These are phyloP conservation scores for Ogataea populi-albae DNA, from an alignment of 805 yeast species.

Conservation along the genomic window DNA sequence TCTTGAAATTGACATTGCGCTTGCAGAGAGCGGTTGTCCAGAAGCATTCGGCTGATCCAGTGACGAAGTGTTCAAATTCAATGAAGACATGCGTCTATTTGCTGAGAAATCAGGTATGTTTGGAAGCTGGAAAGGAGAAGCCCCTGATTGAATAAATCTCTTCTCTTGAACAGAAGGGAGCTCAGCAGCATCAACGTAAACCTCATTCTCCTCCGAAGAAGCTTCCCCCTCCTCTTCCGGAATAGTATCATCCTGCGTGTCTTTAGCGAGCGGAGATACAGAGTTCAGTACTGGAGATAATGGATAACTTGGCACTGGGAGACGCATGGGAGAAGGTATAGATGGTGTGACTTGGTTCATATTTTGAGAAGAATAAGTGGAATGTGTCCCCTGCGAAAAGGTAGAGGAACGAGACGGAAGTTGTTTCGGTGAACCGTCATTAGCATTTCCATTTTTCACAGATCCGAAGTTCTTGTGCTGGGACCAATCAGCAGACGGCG, in stretches of 20 bases:
- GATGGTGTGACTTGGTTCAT: too few species aligned
- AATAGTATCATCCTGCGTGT: slow-evolving; percentile 11
- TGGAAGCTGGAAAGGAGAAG: slow-evolving; percentile 11
- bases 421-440: slow-evolving; percentile 2
- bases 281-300: too few species aligned
- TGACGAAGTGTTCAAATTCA: slow-evolving; percentile 5
- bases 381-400: neutral
- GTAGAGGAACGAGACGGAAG: neutral
- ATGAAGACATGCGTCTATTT: slow-evolving; percentile 15
- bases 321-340: neutral
- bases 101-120: slow-evolving; percentile 4
- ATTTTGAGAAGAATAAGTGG: slow-evolving; percentile 1
- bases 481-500: slow-evolving; percentile 18
- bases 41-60: slow-evolving; percentile 2
- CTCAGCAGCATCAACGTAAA: slow-evolving; percentile 30
- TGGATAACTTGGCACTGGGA: neutral
- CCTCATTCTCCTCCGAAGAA: slow-evolving; percentile 14
- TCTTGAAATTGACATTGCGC: slow-evolving; percentile 6
- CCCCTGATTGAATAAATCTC: neutral
- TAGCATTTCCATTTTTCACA: slow-evolving; percentile 2
- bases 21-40: neutral
- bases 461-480: neutral
- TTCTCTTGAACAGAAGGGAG: slow-evolving; percentile 6
- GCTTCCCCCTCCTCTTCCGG: slow-evolving; percentile 17
- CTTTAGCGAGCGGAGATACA: slow-evolving; percentile 9